Percentiles rank a stretch among this genome's conserved stretches.
Conservation (phyloP, 805 yeast genomes). For the Nematodospora valgi region DNA sequence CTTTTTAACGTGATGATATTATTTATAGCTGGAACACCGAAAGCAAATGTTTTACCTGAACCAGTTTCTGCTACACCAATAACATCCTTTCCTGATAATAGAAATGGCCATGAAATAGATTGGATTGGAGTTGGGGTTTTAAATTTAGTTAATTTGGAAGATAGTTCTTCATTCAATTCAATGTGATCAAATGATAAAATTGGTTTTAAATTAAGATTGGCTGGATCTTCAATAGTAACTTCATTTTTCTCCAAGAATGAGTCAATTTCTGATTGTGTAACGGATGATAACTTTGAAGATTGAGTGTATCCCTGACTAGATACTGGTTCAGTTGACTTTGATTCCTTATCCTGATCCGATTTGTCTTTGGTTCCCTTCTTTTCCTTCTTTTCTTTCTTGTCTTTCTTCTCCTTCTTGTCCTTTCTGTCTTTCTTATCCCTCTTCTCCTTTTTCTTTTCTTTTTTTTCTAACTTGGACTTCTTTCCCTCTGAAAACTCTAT, state of each 20-base stretch:
- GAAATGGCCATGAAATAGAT: conserved; percentile 90
- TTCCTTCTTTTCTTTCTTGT: conserved; percentile 24
- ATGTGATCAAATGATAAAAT: conserved; percentile 64
- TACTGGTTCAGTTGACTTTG: conserved; percentile 13
- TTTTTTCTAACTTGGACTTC: conserved; percentile 12
- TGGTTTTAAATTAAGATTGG: conserved; percentile 55
- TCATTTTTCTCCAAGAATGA: conserved; percentile 67
- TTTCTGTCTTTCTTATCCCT: conserved; percentile 23
- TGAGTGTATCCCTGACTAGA: conserved; percentile 29
- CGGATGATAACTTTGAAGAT: conserved; percentile 33
- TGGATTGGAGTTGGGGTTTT: conserved; percentile 95
- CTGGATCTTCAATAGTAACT: conserved; percentile 74
- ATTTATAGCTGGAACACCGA: conserved; percentile 94
- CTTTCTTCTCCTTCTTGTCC: conserved; percentile 22
- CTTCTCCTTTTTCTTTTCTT: conserved; percentile 24
- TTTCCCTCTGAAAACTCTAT: conserved; percentile 4
- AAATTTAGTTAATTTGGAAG: conserved; percentile 62
- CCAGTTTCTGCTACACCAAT: conserved; percentile 99
- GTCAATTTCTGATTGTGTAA: conserved; percentile 55
- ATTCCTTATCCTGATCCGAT: conserved; percentile 20
- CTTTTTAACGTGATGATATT: conserved; percentile 48
- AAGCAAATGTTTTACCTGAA: conserved; percentile 95
- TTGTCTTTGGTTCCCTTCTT: conserved; percentile 26
- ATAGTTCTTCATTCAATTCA: conserved; percentile 49
- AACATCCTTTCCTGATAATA: conserved; percentile 75